Conservation (phyloP, 208 protist genomes). For the Leishmania martiniquensis region DNA sequence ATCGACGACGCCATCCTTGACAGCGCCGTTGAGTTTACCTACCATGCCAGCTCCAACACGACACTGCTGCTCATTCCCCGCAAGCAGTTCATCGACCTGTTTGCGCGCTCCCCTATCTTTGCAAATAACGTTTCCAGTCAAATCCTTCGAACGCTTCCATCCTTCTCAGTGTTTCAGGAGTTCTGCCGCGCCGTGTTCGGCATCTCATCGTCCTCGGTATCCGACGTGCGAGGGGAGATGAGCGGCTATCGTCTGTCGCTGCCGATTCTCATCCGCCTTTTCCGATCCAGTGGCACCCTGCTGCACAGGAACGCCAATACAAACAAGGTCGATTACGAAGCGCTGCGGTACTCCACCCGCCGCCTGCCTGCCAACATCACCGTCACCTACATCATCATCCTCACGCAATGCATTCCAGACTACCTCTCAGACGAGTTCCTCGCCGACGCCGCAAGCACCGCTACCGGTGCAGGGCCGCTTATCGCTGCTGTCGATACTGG, state of each 20-base stretch:
- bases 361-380: constrained; percentile 74
- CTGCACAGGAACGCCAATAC: constrained; percentile 60
- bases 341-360: constrained; percentile 63
- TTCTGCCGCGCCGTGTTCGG: constrained; percentile 79
- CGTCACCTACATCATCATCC: constrained; percentile 63
- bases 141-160: constrained; percentile 70
- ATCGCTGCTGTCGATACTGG: constrained; percentile 52
- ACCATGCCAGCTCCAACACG: constrained; percentile 68
- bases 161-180: constrained; percentile 74
- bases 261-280: constrained; percentile 51
- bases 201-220: constrained; percentile 52
- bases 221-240: constrained; percentile 16
- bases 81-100: constrained; percentile 64
- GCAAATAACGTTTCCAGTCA: constrained; percentile 76
- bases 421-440: constrained; percentile 64
- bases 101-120: constrained; percentile 73
- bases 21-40: constrained; percentile 75
- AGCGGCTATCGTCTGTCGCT: constrained; percentile 63
- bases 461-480: constrained; percentile 10
- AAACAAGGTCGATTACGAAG: constrained; percentile 66
- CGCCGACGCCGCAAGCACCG: constrained; percentile 42
- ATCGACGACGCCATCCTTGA: constrained; percentile 84
- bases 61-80: constrained; percentile 76
- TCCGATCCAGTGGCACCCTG: constrained; percentile 53
- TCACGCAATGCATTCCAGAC: constrained; percentile 56